Evolutionary conservation across 768 basidiomycete genomes (phyloP), one percentile per base, ranked within the genome.

Genomic region (Termitomyces sp.): DNA sequence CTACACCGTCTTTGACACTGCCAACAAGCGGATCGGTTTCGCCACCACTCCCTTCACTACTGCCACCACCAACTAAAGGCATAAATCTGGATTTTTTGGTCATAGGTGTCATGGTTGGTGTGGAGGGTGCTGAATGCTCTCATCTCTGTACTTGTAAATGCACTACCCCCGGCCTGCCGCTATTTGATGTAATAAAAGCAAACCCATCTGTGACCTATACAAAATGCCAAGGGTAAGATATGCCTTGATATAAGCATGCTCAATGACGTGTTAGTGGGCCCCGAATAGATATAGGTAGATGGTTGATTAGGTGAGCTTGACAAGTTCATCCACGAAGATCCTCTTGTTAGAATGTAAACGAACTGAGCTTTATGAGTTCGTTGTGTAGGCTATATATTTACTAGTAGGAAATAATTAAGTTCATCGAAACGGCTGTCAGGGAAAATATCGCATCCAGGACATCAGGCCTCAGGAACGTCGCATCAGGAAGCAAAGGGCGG

Each of bases 1-100:
- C 79, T 87, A 87, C 74, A 76, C 81, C 27, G 85, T 86, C 37
- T 87, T 72, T 63, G 86, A 89, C 64, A 84, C 85, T 44, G 68
- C 76, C 42, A 82, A 84, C 73, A 72, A 69, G 52, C 80, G 74
- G 13, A 74, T 87, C 53, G 84, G 86, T 22, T 74, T 87, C 56
- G 84, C 85, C 7, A 81, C 74, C 26, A 85, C 78, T 9, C 57
- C 73, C 5, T 81, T 73, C 68, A 87, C 86, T 2, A 60, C 63
- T 20, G 75, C 83, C 3, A 80, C 72, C 4, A 70, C 62, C 43
- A 79, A 78, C 33, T 57, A 51, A 30, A 42, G 27, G 56, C 30
- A 37, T 20, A 30, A 12, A 55, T 24, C 16, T 42, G 26, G 34
- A 9, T n/a, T 39, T 39, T 16, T 2, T 39, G 16, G 16, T n/a